phyloP scores from a whole-genome alignment of 495 filamentous ascomycete species.

The Cairneyella variabilis region DNA sequence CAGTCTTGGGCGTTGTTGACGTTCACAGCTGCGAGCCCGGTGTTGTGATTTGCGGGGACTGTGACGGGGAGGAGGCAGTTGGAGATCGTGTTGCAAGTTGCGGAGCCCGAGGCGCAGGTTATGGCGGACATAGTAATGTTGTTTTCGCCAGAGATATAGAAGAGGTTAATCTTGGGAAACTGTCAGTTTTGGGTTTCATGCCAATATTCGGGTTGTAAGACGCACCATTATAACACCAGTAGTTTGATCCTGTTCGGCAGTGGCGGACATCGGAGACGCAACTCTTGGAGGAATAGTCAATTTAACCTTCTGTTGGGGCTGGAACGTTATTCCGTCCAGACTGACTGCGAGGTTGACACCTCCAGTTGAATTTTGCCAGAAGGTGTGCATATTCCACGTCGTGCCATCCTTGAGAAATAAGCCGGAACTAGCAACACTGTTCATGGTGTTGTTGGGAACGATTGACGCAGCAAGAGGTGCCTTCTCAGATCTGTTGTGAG shows the following conservation, averaged over 20 bases:
- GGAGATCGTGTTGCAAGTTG: conserved; percentile 4
- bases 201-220: background rate
- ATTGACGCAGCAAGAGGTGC: background rate
- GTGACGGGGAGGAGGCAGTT: conserved; percentile 5
- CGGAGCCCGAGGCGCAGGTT: conserved; percentile 1
- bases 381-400: conserved; percentile 17
- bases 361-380: conserved; percentile 12
- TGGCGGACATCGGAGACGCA: conserved; percentile 10
- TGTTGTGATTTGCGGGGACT: background rate
- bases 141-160: conserved; percentile 12
- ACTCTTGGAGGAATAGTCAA: conserved; percentile 6
- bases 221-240: conserved; percentile 8
- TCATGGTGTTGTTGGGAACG: conserved; percentile 1
- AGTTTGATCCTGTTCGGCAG: conserved; percentile 1
- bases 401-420: conserved; percentile 7
- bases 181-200: background rate
- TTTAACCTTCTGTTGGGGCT: background rate
- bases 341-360: conserved; percentile 9
- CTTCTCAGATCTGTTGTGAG: background rate
- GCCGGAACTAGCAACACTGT: conserved; percentile 16
- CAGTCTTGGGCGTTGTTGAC: conserved; percentile 16
- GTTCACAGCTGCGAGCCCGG: conserved; percentile 14
- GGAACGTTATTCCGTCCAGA: conserved; percentile 6
- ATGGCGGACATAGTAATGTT: conserved; percentile 14
- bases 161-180: conserved; percentile 6